A percentile compares a stretch with the other conserved stretches of the same genome.
phyloP scores from a whole-genome alignment of 1,139 yeast genomes.

The Trichomonascaceae sp. region DNA sequence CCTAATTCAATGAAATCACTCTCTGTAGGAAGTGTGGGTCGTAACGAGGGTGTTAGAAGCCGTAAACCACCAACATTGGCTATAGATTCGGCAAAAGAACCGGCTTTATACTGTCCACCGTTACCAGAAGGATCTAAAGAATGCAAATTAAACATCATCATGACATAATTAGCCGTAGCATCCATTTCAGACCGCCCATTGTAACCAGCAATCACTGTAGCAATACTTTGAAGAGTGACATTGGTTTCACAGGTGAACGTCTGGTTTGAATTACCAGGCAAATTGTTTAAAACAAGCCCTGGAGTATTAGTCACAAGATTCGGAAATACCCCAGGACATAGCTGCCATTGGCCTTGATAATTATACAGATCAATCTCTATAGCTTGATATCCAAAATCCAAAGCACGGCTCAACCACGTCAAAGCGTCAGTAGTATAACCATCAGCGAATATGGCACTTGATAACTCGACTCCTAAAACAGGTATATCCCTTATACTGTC shows the following conservation, averaged over 20 bases:
- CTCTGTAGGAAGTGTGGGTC: conserved; percentile 36
- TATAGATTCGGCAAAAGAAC: background rate
- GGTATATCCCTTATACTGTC: conserved; percentile 54
- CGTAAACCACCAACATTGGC: conserved; percentile 12
- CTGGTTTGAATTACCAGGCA: conserved; percentile 7
- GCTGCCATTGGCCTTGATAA: conserved; percentile 57
- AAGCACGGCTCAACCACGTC: conserved; percentile 33
- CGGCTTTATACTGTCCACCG: conserved; percentile 21
- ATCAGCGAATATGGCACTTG: conserved; percentile 44
- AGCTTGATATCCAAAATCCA: conserved; percentile 49
- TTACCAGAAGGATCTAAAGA: conserved; percentile 16
- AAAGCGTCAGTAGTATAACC: conserved; percentile 49
- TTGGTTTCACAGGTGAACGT: conserved; percentile 38
- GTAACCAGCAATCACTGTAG: conserved; percentile 36
- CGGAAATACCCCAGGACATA: conserved; percentile 48
- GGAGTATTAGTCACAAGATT: conserved; percentile 3
- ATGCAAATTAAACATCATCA: conserved; percentile 45
- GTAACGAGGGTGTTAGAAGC: conserved; percentile 21
- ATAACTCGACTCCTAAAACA: conserved; percentile 53
- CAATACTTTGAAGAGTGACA: conserved; percentile 40
- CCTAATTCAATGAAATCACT: conserved; percentile 36
- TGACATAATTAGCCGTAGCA: conserved; percentile 49
- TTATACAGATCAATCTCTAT: conserved; percentile 61
- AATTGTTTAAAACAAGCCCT: conserved; percentile 5
- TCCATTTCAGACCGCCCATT: conserved; percentile 48